These are phyloP conservation scores for Amphicarpaea edgeworthii DNA, from an alignment of 306 rosid species.

Conservation along the genomic window DNA sequence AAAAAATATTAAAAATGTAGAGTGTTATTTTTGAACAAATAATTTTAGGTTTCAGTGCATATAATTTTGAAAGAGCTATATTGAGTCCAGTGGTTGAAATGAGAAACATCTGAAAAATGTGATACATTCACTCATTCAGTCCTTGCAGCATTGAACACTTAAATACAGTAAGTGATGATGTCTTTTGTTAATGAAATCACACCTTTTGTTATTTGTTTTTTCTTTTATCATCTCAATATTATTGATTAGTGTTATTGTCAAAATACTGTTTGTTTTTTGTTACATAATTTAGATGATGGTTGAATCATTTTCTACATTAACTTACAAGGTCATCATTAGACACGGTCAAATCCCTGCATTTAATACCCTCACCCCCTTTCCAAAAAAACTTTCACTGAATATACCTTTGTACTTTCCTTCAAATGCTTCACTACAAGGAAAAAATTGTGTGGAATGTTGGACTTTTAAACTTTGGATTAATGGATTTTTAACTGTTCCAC, in stretches of 20 bases:
- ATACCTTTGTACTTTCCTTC: background rate
- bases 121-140: background rate
- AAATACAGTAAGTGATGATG: background rate
- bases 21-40: background rate
- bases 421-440: background rate
- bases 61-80: background rate
- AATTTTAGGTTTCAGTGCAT: background rate
- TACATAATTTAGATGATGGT: too few species aligned
- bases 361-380: too few species aligned
- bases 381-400: background rate
- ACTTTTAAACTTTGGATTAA: background rate
- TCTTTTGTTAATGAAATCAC: background rate
- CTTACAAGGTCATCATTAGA: background rate
- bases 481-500: slow-evolving; percentile 4
- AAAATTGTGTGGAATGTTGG: background rate
- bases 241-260: background rate
- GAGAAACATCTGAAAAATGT: background rate
- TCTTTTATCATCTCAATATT: background rate
- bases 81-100: background rate
- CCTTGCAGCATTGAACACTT: background rate
- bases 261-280: background rate
- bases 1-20: background rate
- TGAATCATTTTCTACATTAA: background rate
- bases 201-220: background rate
- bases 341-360: background rate